Evolutionary conservation across 495 filamentous ascomycete species (phyloP), one percentile per base, ranked within the genome.

Genomic region (Opeltia flavorubescens): DNA sequence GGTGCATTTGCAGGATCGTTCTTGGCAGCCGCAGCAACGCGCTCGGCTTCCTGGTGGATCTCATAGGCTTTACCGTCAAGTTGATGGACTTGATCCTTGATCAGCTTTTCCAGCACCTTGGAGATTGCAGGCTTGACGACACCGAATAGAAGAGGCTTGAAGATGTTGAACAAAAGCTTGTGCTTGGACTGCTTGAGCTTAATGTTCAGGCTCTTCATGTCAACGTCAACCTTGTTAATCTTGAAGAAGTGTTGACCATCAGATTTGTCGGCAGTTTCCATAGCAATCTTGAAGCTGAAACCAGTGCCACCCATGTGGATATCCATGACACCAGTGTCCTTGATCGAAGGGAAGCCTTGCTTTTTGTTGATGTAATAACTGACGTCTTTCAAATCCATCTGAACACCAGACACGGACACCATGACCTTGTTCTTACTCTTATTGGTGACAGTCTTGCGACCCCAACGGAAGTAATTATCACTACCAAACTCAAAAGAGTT

Each of bases 311-410:
- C 85, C 39, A 98, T 75, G 65, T 85, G 79, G 59, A 98, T 81
- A 57, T 96, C 86, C 69, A 85, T 84, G 25, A 98, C 66, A 65
- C 91, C 91, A 3, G 74, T 83, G 57, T 98, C 91, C 39, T 77
- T 88, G 60, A 98, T 70, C 11, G 83, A 76, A 2, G 89, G 93
- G 71, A 95, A 95, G 35, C 93, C 93, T 59, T 93, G 71, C 74
- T 98, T 98, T 66, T 81, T 83, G 65, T 93, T 88, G 69, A 98
- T 74, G 62, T 95, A 89, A 70, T 93, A 98, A 68, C 81, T 83
- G 43, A 98, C 84, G 62, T 96, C 91, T 52, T 75, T 70, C 55
- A 89, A 63, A 50, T 89, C 84, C 72, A 83, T 83, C 67, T 98
- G 91, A 43, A 96, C 76, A 17, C 89, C 88, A 43, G 86, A 91